A percentile compares a stretch with the other conserved stretches of the same genome.
phyloP scores from a whole-genome alignment of 1,284 basidiomycete species.

The Dichomitus squalens region DNA sequence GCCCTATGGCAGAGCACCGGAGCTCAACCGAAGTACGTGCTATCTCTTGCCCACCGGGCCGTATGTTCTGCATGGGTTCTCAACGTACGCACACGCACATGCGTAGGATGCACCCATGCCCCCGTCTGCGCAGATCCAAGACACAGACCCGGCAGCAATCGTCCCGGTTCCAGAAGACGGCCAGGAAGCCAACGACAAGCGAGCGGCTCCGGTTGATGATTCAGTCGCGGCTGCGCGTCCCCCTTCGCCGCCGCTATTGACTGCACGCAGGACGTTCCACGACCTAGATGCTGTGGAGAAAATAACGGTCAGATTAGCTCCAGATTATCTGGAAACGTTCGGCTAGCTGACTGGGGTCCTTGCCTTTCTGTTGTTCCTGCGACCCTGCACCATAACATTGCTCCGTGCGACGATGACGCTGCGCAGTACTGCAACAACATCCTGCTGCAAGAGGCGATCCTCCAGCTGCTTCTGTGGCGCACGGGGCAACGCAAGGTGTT shows the following conservation, averaged over 20 bases:
- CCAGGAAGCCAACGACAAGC: background rate
- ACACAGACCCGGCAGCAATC: background rate
- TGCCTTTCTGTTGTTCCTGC: background rate
- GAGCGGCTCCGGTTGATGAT: background rate
- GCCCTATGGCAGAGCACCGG: conserved; percentile 1
- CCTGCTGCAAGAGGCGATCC: conserved; percentile 65
- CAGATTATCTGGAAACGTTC: background rate
- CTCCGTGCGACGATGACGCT: background rate
- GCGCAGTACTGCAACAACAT: conserved; percentile 70
- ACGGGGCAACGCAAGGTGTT: conserved; percentile 52
- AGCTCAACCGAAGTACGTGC: conserved; percentile 8
- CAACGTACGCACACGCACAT: background rate
- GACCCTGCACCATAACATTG: background rate
- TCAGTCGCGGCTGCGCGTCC: conserved; percentile 3
- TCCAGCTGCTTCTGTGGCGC: conserved; percentile 73
- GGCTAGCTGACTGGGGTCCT: conserved; percentile 9
- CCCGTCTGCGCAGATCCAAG: background rate
- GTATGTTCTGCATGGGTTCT: background rate
- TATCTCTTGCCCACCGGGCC: background rate
- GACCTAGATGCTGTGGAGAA: conserved; percentile 55
- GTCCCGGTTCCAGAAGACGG: background rate
- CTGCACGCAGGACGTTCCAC: conserved; percentile 34
- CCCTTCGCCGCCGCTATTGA: background rate
- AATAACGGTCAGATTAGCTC: conserved; percentile 47
- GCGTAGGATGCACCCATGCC: conserved; percentile 1